Percentiles rank a stretch among this genome's conserved stretches.
phyloP scores from a whole-genome alignment of 179 eudicot genomes.

The Monotropa hypopitys region DNA sequence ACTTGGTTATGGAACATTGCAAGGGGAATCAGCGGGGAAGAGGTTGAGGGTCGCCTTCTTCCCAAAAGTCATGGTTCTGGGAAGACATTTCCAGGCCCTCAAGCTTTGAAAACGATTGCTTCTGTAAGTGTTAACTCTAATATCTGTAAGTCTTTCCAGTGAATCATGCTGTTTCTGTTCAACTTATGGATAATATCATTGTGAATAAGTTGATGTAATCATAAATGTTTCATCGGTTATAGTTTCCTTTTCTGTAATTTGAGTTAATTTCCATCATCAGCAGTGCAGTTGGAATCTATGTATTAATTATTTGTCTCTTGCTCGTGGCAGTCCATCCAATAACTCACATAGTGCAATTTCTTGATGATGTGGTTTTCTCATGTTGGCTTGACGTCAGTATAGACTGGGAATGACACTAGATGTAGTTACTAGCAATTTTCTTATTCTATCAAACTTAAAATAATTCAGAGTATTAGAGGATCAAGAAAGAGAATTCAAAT shows the following conservation, averaged over 20 bases:
- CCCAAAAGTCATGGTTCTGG: constrained; percentile 93
- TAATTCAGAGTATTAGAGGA: not conserved
- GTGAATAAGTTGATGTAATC: not conserved
- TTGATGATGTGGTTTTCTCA: not conserved
- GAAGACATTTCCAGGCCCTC: constrained; percentile 81
- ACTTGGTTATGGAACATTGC: constrained; percentile 96
- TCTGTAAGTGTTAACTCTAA: constrained; percentile 31
- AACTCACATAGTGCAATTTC: not conserved
- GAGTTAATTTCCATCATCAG: not conserved
- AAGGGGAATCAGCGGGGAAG: constrained; percentile 80
- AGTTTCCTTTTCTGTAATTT: not conserved
- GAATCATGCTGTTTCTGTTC: not conserved
- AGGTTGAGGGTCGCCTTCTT: constrained; percentile 78
- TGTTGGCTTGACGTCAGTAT: not conserved
- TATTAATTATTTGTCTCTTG: not conserved
- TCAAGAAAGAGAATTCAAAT: not conserved
- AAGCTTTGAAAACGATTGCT: constrained; percentile 47
- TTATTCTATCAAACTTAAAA: not conserved
- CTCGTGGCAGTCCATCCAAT: not conserved
- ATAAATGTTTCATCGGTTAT: not conserved
- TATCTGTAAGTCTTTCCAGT: not conserved
- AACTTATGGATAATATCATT: not conserved
- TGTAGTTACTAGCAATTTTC: not conserved
- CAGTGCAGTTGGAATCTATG: not conserved
- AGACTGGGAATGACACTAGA: not conserved